Base-by-base conservation (phyloP, 2,329 filamentous ascomycete species). In the Botrytis fabae region DNA sequence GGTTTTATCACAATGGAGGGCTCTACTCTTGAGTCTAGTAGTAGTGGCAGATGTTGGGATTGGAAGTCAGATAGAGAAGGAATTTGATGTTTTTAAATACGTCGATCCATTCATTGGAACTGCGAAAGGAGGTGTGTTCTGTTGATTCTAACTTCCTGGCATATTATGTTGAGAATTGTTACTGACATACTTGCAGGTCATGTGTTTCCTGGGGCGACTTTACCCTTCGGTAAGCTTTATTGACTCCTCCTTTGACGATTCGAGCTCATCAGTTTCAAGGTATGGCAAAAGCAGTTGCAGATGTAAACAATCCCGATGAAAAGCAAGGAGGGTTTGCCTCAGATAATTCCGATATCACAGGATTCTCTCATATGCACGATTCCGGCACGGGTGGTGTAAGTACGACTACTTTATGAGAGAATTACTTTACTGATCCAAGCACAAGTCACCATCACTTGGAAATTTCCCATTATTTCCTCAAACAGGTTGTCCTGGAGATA, bases 381-480 rank as follows among this genome's bases (percentile, higher is more conserved):
- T 83, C 81, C 61, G 84, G 84, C 9, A 85, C 84, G 0, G 84
- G 84, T 20, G 84, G 84, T 2, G 75, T 76, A 71, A 57, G 73
- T 68, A 48, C 22, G n/a, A 32, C 38, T 28, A 12, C 1, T 38
- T 20, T 32, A n/a, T 42, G 20, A n/a, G 28, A 14, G 20, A 44
- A 46, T n/a, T 10, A n/a, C 35, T 46, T n/a, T 70, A 44, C 54
- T 54, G 63, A 68, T 20, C 25, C 22, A 72, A 40, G 38, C 62
- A 4, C 32, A 64, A 79, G 78, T 70, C 82, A 1, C 88, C 91
- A 0, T 93, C 90, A 6, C 82, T 93, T 25, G 92, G 91, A 22
- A 93, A 93, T 78, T 94, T 94, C 70, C 90, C 92, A 0, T 83
- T 94, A 1, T 93, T 94, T 75, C 86, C 91, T 0, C 91, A 92